Percentiles rank a stretch among this genome's conserved stretches.
phyloP scores from a whole-genome alignment of 495 filamentous ascomycete species.

The Halenospora varia region DNA sequence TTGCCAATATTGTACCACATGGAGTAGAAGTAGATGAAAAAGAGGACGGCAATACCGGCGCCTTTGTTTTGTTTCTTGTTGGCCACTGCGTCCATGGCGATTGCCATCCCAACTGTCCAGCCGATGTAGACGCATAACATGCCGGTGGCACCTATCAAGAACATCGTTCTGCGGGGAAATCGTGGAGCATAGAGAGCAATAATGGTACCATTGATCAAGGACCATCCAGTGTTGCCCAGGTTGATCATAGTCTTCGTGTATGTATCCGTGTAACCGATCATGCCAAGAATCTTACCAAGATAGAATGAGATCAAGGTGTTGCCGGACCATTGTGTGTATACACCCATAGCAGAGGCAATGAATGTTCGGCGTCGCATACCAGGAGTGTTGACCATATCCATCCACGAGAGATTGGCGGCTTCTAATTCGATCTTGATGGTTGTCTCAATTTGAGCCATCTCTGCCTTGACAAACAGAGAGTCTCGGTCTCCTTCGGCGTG shows the following conservation, averaged over 20 bases:
- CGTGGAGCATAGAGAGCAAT: slow-evolving; percentile 52
- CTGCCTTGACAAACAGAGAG: slow-evolving; percentile 49
- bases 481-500: slow-evolving; percentile 52
- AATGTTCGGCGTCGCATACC: slow-evolving; percentile 48
- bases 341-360: slow-evolving; percentile 44
- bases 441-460: slow-evolving; percentile 48
- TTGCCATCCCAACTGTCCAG: slow-evolving; percentile 44
- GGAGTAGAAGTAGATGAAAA: slow-evolving; percentile 61
- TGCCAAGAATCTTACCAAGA: slow-evolving; percentile 13
- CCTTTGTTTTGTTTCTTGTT: slow-evolving; percentile 25
- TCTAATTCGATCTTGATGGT: slow-evolving; percentile 49
- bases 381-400: slow-evolving; percentile 40
- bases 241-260: slow-evolving; percentile 16
- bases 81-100: slow-evolving; percentile 23
- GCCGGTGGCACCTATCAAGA: slow-evolving; percentile 45
- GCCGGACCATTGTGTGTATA: slow-evolving; percentile 49
- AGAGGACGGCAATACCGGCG: slow-evolving; percentile 32
- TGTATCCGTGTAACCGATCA: slow-evolving; percentile 13
- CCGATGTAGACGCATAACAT: slow-evolving; percentile 48
- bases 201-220: slow-evolving; percentile 48
- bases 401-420: slow-evolving; percentile 34
- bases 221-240: slow-evolving; percentile 46
- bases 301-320: slow-evolving; percentile 44
- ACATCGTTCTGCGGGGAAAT: slow-evolving; percentile 55
- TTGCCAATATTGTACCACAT: slow-evolving; percentile 65